A percentile compares a stretch with the other conserved stretches of the same genome.
Conservation (phyloP, 139 green algal genomes). For the Chlamydomonas sp. region DNA sequence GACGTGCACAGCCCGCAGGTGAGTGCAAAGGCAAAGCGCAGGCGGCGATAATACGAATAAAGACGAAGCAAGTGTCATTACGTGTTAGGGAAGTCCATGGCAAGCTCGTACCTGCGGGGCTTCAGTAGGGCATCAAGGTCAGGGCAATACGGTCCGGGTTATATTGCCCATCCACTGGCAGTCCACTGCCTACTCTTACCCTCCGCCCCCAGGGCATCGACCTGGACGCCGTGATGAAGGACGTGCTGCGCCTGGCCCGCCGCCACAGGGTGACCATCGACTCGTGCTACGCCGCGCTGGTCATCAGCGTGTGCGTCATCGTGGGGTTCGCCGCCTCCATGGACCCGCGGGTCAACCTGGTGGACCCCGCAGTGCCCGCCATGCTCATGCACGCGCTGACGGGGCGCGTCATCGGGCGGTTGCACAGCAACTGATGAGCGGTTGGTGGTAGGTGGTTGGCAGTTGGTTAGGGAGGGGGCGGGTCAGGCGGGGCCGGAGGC, state of each 20-base stretch:
- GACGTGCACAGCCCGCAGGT: conserved; percentile 56
- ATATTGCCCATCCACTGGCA: too few relatives aligned
- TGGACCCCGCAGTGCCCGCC: conserved; percentile 82
- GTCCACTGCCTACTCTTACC: too few relatives aligned
- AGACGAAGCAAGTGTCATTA: too few relatives aligned
- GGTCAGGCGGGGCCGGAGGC: too few relatives aligned
- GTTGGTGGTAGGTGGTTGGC: background rate
- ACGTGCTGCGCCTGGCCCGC: conserved; percentile 69
- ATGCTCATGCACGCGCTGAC: conserved; percentile 81
- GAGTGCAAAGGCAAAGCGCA: too few relatives aligned
- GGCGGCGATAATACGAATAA: too few relatives aligned
- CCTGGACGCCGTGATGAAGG: conserved; percentile 68
- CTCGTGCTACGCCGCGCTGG: conserved; percentile 84
- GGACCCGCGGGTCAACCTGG: conserved; percentile 88
- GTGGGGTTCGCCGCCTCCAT: conserved; percentile 88
- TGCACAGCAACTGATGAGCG: conserved; percentile 64
- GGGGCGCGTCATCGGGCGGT: conserved; percentile 73
- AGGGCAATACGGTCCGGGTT: too few relatives aligned
- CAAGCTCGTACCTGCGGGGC: too few relatives aligned
- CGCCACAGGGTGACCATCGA: conserved; percentile 87
- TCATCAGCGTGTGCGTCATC: conserved; percentile 88
- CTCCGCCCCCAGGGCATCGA: conserved; percentile 68
- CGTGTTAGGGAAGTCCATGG: too few relatives aligned
- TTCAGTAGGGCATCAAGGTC: too few relatives aligned
- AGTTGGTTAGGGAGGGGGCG: background rate